These are phyloP conservation scores for Immersiporthe knoxdaviesiana DNA, from an alignment of 2,329 filamentous ascomycete genomes.

Conservation along the genomic window DNA sequence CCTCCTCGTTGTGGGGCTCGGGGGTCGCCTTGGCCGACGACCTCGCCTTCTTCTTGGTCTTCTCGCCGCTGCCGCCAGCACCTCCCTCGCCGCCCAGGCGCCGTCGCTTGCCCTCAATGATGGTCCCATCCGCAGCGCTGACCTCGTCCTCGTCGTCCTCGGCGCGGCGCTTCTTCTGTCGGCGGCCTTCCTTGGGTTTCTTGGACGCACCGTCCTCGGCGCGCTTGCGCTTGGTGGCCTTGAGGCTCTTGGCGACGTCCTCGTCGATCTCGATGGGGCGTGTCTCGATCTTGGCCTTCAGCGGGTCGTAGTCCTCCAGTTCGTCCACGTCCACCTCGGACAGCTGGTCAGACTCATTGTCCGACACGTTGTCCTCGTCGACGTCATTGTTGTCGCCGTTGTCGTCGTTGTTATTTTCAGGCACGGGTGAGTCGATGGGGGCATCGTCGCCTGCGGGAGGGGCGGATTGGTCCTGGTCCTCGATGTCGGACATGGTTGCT, in stretches of 20 bases:
- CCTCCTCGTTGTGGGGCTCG: constrained; percentile 71
- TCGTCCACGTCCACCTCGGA: constrained; percentile 73
- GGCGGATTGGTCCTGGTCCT: constrained; percentile 23
- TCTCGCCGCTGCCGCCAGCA: constrained; percentile 42
- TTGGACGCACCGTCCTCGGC: constrained; percentile 58
- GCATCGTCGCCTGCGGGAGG: constrained; percentile 18
- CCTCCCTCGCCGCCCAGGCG: constrained; percentile 38
- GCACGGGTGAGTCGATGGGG: constrained; percentile 10
- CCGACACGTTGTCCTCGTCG: constrained; percentile 49
- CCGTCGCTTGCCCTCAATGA: constrained; percentile 52
- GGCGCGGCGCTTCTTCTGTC: constrained; percentile 66
- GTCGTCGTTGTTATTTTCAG: constrained; percentile 19
- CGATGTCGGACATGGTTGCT: constrained; percentile 39
- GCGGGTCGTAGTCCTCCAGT: constrained; percentile 70
- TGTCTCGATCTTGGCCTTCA: constrained; percentile 65
- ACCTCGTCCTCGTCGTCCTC: constrained; percentile 47
- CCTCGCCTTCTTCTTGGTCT: constrained; percentile 50
- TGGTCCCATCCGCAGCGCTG: constrained; percentile 46
- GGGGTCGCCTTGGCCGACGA: constrained; percentile 45
- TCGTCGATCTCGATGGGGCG: constrained; percentile 70
- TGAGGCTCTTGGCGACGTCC: constrained; percentile 64
- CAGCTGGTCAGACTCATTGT: constrained; percentile 62
- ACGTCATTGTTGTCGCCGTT: constrained; percentile 18
- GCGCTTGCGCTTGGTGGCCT: constrained; percentile 68
- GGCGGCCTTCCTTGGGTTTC: constrained; percentile 75